Evolutionary conservation across 257 asterid genomes (phyloP).

Genomic region (Ocimum tenuiflorum): DNA sequence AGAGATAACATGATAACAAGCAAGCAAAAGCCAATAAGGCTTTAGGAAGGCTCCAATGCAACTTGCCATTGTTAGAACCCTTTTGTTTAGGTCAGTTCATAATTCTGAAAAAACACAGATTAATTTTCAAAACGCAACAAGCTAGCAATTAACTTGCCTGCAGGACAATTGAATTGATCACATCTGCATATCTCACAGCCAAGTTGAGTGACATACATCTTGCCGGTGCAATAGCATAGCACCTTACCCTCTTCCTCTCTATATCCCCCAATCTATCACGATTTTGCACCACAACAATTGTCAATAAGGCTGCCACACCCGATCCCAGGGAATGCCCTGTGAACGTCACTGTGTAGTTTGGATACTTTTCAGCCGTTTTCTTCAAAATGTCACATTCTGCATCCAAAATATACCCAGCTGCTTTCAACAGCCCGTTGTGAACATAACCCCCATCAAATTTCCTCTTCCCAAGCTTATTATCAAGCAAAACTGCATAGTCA

Average conservation of each 20-base stretch:
- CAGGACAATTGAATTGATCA: conserved; percentile 71
- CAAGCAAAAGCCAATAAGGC: background rate
- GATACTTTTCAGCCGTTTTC: conserved; percentile 53
- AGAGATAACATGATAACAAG: too few species aligned
- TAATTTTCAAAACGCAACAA: background rate
- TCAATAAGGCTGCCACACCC: conserved; percentile 74
- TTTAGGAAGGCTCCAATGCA: background rate
- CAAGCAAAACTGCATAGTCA: conserved; percentile 68
- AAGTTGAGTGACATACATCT: conserved; percentile 83
- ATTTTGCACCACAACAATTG: conserved; percentile 58
- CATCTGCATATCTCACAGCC: conserved; percentile 84
- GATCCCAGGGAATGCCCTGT: conserved; percentile 85
- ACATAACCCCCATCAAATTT: conserved; percentile 77
- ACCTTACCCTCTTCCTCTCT: conserved; percentile 63
- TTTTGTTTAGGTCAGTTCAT: background rate
- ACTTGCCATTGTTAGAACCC: background rate
- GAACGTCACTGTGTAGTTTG: conserved; percentile 62
- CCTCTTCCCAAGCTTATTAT: conserved; percentile 66
- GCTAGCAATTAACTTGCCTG: conserved; percentile 57
- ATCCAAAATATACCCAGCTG: conserved; percentile 62
- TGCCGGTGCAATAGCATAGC: conserved; percentile 88
- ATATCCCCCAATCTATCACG: conserved; percentile 55
- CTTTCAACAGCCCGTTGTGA: conserved; percentile 71
- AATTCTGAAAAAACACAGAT: background rate
- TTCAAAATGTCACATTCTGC: conserved; percentile 51